Evolutionary conservation across 768 basidiomycete genomes (phyloP), one percentile per base, ranked within the genome.

Genomic region (Suillus spraguei): DNA sequence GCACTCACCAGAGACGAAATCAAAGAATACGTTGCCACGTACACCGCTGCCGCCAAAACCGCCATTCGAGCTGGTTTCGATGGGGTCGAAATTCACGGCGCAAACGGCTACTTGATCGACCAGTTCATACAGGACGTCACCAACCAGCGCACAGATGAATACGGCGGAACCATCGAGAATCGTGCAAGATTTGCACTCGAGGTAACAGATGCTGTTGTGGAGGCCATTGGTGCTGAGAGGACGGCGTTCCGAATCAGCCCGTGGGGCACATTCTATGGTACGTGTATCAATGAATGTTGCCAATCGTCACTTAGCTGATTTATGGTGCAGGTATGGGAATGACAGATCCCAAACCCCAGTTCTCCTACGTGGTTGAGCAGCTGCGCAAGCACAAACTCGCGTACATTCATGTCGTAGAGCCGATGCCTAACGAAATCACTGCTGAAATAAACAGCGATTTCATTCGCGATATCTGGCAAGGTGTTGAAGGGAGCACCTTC

Each of bases 121-220:
- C 87, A 90, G 70, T 90, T 91, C 78, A 64, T 87, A 13, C 85
- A 88, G 67, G 77, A 82, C 33, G 69, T 78, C n/a, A 77, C 77
- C 39, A 90, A 91, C 72, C 68, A 79, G 5, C 80, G 88, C 17
- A 84, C 81, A 8, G 89, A 91, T 70, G 75, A 81, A 52, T 93
- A 88, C 71, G 91, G 91, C 0, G 91, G 91, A 2, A 82, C 81
- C 52, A 74, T 90, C 35, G 84, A 88, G 70, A 84, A 83, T 62
- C 78, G 91, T 6, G 76, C 80, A 1, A 78, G 84, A 33, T 91
- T 92, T 70, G 68, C 73, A 0, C 74, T 88, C 7, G 85, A 88
- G 63, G 76, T 89, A 44, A 70, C 86, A 7, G 78, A 83, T 39
- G 85, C 84, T 2, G 74, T 90, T 1, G 76, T 74, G 4, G 70